Evolutionary conservation across 345 rosid species (phyloP).

Genomic region (Cardamine occulta): DNA sequence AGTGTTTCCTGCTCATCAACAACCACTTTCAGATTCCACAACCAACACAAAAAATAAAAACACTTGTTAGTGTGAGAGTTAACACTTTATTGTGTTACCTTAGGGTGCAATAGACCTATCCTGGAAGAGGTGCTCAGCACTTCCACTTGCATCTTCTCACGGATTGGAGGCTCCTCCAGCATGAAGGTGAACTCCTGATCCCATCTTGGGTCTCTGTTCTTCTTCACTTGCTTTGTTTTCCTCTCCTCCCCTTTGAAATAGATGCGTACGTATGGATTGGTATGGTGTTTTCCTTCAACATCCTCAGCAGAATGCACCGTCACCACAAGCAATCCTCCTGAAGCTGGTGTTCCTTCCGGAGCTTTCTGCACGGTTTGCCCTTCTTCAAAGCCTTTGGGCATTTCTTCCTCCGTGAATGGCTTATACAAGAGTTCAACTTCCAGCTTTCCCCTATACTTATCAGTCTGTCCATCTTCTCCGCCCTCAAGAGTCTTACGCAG

Average conservation of each 20-base stretch:
- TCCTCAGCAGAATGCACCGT: constrained; percentile 85
- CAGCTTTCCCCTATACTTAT: constrained; percentile 76
- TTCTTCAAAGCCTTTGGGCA: constrained; percentile 60
- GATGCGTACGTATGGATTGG: constrained; percentile 73
- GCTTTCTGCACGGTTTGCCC: constrained; percentile 59
- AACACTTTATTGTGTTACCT: constrained; percentile 51
- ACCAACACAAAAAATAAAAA: neutral
- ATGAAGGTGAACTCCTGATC: constrained; percentile 76
- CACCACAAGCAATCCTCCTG: constrained; percentile 86
- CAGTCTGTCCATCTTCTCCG: constrained; percentile 58
- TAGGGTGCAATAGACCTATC: constrained; percentile 83
- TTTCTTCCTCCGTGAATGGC: constrained; percentile 80
- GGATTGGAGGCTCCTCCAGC: constrained; percentile 77
- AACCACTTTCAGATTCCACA: constrained; percentile 13
- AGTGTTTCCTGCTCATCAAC: constrained; percentile 63
- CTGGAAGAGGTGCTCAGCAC: constrained; percentile 79
- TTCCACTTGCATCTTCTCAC: constrained; percentile 80
- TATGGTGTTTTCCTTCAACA: constrained; percentile 94
- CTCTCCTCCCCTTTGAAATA: constrained; percentile 81
- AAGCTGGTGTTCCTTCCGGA: constrained; percentile 80
- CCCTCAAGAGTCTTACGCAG: constrained; percentile 65
- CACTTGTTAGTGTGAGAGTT: neutral
- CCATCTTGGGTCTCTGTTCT: constrained; percentile 97
- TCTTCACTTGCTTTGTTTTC: constrained; percentile 83
- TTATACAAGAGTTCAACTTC: constrained; percentile 73